Percentiles rank a stretch among this genome's conserved stretches.
These are phyloP conservation scores for Cytospora chrysosperma DNA, from an alignment of 2,329 filamentous ascomycete species.

Conservation along the genomic window DNA sequence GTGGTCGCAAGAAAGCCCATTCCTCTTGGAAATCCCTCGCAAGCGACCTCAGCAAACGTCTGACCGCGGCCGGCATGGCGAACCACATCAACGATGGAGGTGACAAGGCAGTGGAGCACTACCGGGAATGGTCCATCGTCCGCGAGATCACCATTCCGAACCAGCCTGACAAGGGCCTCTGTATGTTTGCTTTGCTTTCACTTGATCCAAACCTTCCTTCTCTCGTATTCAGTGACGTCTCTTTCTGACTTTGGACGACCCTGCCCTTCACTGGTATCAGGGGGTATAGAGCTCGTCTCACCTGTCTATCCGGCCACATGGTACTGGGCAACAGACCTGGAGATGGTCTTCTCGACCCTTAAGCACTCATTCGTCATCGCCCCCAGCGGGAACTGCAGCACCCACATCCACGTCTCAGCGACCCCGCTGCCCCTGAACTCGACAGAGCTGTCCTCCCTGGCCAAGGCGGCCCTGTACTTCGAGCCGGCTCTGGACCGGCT, in stretches of 20 bases:
- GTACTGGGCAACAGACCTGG: conserved; percentile 33
- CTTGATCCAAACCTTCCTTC: not conserved
- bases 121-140: conserved; percentile 39
- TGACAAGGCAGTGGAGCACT: conserved; percentile 33
- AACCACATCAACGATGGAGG: conserved; percentile 36
- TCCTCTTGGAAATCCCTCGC: conserved; percentile 37
- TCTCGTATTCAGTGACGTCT: conserved; percentile 19
- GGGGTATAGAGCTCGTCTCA: conserved; percentile 38
- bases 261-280: conserved; percentile 20
- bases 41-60: conserved; percentile 34
- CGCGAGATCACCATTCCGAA: conserved; percentile 38
- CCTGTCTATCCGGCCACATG: conserved; percentile 34
- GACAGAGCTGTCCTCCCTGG: conserved; percentile 31
- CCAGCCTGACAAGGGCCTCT: conserved; percentile 34
- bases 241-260: not conserved
- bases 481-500: conserved; percentile 37
- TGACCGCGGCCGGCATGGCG: conserved; percentile 33
- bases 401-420: conserved; percentile 39
- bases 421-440: conserved; percentile 27
- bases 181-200: conserved; percentile 26
- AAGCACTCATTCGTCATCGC: conserved; percentile 30
- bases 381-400: conserved; percentile 34
- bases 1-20: conserved; percentile 33
- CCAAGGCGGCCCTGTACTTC: conserved; percentile 36
- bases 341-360: conserved; percentile 34